Evolutionary conservation across 495 filamentous ascomycete species (phyloP), one percentile per base, ranked within the genome.

Genomic region (Haplographium delicatum): DNA sequence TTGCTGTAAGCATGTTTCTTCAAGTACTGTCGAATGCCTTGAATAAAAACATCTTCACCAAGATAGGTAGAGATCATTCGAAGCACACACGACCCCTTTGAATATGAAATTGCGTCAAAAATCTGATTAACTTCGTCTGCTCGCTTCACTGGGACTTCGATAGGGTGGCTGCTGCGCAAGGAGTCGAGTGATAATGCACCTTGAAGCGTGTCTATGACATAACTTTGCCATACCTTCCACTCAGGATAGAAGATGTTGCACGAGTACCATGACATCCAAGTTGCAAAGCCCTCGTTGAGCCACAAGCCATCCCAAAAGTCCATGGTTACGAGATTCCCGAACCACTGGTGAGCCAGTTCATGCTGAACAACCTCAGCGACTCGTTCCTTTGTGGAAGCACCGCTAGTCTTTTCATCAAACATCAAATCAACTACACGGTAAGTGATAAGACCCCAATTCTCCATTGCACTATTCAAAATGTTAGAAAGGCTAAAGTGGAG

Each of bases 291-390:
- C 68, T 98, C 93, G 65, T 97, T 97, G 51, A 98, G 82, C 93
- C 93, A 98, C 24, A 98, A 72, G 25, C 89, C 91, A 68, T 96
- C 91, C 93, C 93, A 98, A 79, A 93, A 98, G 67, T 96, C 91
- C 93, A 98, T 98, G 33, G 93, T 98, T 37, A 98, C 93, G 50
- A 98, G 73, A 68, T 98, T 97, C 52, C 93, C 93, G 60, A 98
- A 97, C 93, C 93, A 98, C 68, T 98, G 93, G 71, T 89, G 82
- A 73, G 95, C 85, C 68, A 96, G 72, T 64, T 97, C 93, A 70
- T 98, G 93, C 75, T 94, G 89, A 16, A 96, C 93, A 33, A 89
- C 85, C 63, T 96, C 89, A 41, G 93, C 91, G 58, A 97, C 84
- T 31, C 91, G 82, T 73, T 96, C 85, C 69, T 94, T 95, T 43